phyloP scores from a whole-genome alignment of 371 early-diverging fungal genomes.

The Phascolomyces articulosus region DNA sequence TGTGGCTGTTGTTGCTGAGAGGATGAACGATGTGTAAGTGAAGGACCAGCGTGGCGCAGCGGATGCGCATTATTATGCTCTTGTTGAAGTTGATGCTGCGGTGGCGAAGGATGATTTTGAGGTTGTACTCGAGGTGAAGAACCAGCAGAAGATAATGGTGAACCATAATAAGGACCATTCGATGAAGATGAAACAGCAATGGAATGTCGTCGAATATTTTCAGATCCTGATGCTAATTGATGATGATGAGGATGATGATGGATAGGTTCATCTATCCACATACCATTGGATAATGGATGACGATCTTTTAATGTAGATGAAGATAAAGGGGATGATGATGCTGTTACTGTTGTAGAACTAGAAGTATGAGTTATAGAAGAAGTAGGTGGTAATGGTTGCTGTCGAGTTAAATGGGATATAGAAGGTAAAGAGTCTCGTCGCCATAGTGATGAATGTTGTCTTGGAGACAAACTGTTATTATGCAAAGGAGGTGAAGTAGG shows the following conservation, averaged over 20 bases:
- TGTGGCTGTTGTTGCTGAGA: not conserved
- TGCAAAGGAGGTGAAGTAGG: not conserved
- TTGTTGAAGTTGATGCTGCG: slow-evolving; percentile 9
- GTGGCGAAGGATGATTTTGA: slow-evolving; percentile 7
- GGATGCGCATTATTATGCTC: not conserved
- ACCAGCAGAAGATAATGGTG: slow-evolving; percentile 9
- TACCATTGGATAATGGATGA: slow-evolving; percentile 13
- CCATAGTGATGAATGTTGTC: slow-evolving; percentile 16
- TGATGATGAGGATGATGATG: too few relatives aligned
- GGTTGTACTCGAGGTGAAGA: slow-evolving; percentile 9
- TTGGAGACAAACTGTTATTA: not conserved
- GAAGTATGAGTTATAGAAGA: not conserved
- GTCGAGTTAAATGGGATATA: slow-evolving; percentile 35
- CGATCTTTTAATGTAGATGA: slow-evolving; percentile 5
- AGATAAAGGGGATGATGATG: too few relatives aligned
- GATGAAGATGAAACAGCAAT: slow-evolving; percentile 16
- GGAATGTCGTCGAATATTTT: slow-evolving; percentile 22
- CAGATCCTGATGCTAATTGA: not conserved
- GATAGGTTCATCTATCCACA: slow-evolving; percentile 19
- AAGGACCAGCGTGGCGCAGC: slow-evolving; percentile 1
- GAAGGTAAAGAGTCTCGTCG: slow-evolving; percentile 44
- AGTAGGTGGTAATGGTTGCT: not conserved
- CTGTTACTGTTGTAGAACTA: not conserved
- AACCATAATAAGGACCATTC: slow-evolving; percentile 1
- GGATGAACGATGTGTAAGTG: not conserved